A percentile compares a stretch with the other conserved stretches of the same genome.
Evolutionary conservation across 2,329 filamentous ascomycete genomes (phyloP).

Genomic region (Verticillium longisporum): DNA sequence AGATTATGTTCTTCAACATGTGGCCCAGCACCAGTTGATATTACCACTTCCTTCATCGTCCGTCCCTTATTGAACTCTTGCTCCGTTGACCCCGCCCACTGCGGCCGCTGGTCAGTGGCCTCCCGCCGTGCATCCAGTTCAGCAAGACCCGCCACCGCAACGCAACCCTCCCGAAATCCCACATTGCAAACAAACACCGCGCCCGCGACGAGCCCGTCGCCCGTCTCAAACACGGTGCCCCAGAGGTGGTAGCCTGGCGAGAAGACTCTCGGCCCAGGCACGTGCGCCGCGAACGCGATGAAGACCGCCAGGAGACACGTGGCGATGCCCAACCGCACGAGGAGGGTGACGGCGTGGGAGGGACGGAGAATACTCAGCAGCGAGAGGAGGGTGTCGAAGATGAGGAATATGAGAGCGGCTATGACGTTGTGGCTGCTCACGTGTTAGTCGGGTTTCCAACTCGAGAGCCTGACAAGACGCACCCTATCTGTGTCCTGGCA

Average conservation of each 20-base stretch:
- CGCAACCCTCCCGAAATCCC: background rate
- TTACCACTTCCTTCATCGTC: background rate
- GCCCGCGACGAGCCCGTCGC: background rate
- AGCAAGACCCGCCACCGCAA: background rate
- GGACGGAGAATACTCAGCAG: slow-evolving; percentile 22
- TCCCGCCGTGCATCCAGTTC: background rate
- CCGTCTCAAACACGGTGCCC: background rate
- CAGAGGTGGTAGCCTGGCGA: background rate
- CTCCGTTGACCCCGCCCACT: background rate
- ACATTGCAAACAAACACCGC: background rate
- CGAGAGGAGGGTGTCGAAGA: slow-evolving; percentile 27
- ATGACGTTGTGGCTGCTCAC: slow-evolving; percentile 19
- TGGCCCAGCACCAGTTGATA: background rate
- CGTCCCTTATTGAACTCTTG: background rate
- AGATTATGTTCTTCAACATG: background rate
- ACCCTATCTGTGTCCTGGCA: slow-evolving; percentile 9
- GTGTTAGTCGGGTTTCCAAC: background rate
- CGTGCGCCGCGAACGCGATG: slow-evolving; percentile 22
- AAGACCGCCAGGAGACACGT: slow-evolving; percentile 26
- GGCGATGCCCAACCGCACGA: slow-evolving; percentile 22
- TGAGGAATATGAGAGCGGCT: slow-evolving; percentile 22
- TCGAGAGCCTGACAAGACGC: background rate
- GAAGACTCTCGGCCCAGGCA: slow-evolving; percentile 1
- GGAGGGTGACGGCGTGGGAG: slow-evolving; percentile 24
- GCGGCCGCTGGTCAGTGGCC: background rate